Conservation (phyloP, 1,284 basidiomycete species). For the Cerrena zonata region DNA sequence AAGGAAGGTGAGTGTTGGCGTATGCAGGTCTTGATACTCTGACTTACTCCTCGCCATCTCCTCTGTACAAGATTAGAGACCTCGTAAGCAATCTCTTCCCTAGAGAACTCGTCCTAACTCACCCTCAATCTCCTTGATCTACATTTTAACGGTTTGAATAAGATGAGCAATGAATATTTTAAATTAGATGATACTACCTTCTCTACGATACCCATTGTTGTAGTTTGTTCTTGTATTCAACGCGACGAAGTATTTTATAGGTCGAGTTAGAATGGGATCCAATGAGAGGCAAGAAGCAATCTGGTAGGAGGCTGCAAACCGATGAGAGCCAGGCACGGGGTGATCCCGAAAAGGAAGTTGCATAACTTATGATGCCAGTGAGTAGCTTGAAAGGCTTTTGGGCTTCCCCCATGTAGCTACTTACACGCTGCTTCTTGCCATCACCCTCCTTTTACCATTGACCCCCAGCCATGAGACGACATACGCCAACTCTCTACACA, state of each 20-base stretch:
- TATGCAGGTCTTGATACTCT: constrained; percentile 6
- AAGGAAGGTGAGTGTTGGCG: constrained; percentile 10
- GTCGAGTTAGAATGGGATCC: neutral
- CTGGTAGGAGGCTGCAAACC: too few relatives aligned
- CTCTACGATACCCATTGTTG: constrained; percentile 81
- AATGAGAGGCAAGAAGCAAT: too few relatives aligned
- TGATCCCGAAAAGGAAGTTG: neutral
- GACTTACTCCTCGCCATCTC: constrained; percentile 89
- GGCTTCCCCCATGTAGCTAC: constrained; percentile 4
- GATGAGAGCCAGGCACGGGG: neutral
- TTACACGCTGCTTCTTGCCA: constrained; percentile 1
- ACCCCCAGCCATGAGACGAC: constrained; percentile 36
- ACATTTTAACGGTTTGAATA: constrained; percentile 5
- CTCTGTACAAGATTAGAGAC: constrained; percentile 47
- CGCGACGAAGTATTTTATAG: neutral
- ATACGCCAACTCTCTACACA: constrained; percentile 62
- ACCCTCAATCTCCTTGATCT: constrained; percentile 95
- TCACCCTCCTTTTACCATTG: constrained; percentile 6
- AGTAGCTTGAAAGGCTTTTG: neutral
- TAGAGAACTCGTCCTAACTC: constrained; percentile 24
- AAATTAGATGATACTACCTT: constrained; percentile 52
- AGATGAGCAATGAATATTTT: too few relatives aligned
- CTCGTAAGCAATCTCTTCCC: neutral
- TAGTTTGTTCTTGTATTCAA: constrained; percentile 1
- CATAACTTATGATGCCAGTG: neutral